phyloP scores from a whole-genome alignment of 2,329 filamentous ascomycete species.

The Penicillium crustosum region DNA sequence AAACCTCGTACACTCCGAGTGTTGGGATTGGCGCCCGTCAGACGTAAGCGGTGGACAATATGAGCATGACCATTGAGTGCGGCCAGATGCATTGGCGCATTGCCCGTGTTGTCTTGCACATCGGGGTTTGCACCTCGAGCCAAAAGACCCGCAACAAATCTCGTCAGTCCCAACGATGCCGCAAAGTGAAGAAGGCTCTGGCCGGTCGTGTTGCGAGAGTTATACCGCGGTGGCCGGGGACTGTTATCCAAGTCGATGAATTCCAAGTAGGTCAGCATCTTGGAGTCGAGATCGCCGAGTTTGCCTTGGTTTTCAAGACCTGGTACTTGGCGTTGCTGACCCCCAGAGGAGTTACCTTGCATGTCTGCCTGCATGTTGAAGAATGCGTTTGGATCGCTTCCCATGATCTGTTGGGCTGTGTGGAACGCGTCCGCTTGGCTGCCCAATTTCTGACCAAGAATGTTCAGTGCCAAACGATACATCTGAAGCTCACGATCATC shows the following conservation, averaged over 20 bases:
- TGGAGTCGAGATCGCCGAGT: conserved; percentile 60
- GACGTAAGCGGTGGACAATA: conserved; percentile 72
- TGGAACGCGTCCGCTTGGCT: conserved; percentile 50
- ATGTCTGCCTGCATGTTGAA: conserved; percentile 49
- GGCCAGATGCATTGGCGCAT: conserved; percentile 79
- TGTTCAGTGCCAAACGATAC: conserved; percentile 46
- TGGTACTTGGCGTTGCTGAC: conserved; percentile 47
- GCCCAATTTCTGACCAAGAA: conserved; percentile 48
- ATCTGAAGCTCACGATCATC: conserved; percentile 51
- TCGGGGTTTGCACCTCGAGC: conserved; percentile 76
- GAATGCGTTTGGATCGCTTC: conserved; percentile 46
- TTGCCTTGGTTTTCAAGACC: conserved; percentile 46
- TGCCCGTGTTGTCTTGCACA: conserved; percentile 72
- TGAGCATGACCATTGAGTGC: conserved; percentile 72
- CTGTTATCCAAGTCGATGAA: conserved; percentile 76
- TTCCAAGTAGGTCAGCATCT: conserved; percentile 72
- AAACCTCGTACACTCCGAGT: conserved; percentile 69
- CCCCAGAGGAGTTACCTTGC: conserved; percentile 39
- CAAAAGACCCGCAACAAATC: conserved; percentile 74
- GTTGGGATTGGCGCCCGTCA: conserved; percentile 70
- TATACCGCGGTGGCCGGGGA: conserved; percentile 64
- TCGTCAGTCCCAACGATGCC: conserved; percentile 70
- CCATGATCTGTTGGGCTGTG: conserved; percentile 51
- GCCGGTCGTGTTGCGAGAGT: conserved; percentile 64
- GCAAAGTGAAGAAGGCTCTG: conserved; percentile 81